phyloP scores from a whole-genome alignment of 768 basidiomycete species.

The Mrakia hoshinonis region DNA sequence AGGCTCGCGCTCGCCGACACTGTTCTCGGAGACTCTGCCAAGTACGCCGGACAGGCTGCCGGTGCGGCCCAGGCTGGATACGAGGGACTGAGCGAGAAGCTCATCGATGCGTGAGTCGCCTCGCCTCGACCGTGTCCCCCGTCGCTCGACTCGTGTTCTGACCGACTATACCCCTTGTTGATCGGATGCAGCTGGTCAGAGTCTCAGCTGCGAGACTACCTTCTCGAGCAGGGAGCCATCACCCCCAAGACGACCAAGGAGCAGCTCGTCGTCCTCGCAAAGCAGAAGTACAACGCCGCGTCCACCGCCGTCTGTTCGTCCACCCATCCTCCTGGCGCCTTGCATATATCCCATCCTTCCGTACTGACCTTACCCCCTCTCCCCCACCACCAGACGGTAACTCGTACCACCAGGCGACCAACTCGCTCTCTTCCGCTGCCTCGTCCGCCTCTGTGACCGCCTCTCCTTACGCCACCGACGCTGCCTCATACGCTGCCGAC shows the following conservation, averaged over 20 bases:
- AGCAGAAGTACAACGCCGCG: constrained; percentile 47
- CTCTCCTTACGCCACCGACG: constrained; percentile 1
- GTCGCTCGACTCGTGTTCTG: not conserved
- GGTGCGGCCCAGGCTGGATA: constrained; percentile 27
- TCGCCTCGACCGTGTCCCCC: not conserved
- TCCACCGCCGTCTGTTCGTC: constrained; percentile 46
- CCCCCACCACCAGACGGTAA: not conserved
- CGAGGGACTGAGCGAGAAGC: constrained; percentile 28
- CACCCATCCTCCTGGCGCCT: too few species aligned
- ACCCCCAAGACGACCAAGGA: constrained; percentile 70
- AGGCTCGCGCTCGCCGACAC: constrained; percentile 27
- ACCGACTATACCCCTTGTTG: too few species aligned
- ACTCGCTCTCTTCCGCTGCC: constrained; percentile 31
- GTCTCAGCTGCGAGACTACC: constrained; percentile 65
- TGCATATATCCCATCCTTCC: not conserved
- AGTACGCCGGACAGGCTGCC: constrained; percentile 23
- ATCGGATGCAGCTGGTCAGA: constrained; percentile 78
- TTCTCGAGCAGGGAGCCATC: constrained; percentile 79
- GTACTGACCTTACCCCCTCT: not conserved
- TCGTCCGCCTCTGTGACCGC: constrained; percentile 28
- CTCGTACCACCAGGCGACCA: constrained; percentile 30
- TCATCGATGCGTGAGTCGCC: constrained; percentile 16
- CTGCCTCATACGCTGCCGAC: constrained; percentile 24
- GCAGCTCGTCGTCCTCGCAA: constrained; percentile 67
- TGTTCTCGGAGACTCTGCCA: constrained; percentile 9